Percentiles rank a stretch among this genome's conserved stretches.
Evolutionary conservation across 108 stramenopile species (phyloP).

Genomic region (Epipyxis sp.): DNA sequence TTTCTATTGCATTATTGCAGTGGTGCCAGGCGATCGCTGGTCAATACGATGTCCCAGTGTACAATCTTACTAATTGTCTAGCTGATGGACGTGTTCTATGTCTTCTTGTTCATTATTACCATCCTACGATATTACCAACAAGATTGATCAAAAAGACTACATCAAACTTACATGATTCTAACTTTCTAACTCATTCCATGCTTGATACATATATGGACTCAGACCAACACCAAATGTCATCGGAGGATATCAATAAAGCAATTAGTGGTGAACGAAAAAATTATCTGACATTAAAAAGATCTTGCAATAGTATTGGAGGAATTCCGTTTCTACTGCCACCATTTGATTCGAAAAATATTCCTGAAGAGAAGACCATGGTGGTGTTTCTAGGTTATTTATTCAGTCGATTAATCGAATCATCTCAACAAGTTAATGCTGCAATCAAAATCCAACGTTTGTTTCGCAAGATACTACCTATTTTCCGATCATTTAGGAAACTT

Average conservation of each 20-base stretch:
- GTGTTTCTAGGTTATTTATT: conserved; percentile 73
- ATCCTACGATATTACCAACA: conserved; percentile 63
- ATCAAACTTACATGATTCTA: conserved; percentile 26
- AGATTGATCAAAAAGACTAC: conserved; percentile 60
- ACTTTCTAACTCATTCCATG: conserved; percentile 12
- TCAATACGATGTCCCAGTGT: conserved; percentile 62
- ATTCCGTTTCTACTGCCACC: conserved; percentile 73
- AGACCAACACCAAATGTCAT: background rate
- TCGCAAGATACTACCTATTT: no score
- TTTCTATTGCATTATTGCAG: conserved; percentile 61
- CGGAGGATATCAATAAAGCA: conserved; percentile 37
- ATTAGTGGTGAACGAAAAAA: conserved; percentile 65
- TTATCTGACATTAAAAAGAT: conserved; percentile 53
- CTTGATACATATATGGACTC: conserved; percentile 10
- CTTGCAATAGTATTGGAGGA: conserved; percentile 71
- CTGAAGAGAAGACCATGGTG: conserved; percentile 74
- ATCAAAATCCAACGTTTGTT: conserved; percentile 40
- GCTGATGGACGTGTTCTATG: conserved; percentile 78
- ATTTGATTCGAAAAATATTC: conserved; percentile 62
- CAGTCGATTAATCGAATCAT: conserved; percentile 77
- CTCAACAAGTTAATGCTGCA: conserved; percentile 66
- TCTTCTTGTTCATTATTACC: conserved; percentile 80
- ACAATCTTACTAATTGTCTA: conserved; percentile 73
- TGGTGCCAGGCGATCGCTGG: conserved; percentile 79
- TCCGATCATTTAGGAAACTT: no score